Evolutionary conservation across 768 basidiomycete genomes (phyloP).

Genomic region (Trametes cubensis): DNA sequence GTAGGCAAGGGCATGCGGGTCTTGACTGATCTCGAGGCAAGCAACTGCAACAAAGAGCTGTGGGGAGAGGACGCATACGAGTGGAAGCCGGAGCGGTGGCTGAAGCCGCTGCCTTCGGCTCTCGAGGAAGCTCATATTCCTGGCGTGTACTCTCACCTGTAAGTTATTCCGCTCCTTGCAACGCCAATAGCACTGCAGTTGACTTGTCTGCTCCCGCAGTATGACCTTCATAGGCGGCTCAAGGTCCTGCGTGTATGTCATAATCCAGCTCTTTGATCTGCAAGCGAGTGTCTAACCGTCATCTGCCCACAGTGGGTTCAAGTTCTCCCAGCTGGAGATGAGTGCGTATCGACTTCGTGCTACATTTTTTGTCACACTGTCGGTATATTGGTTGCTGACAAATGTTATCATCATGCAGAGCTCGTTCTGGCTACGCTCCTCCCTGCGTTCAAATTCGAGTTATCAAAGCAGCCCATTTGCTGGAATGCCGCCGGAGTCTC

Average conservation of each 20-base stretch:
- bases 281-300: too few relatives aligned
- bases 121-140: constrained; percentile 15
- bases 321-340: constrained; percentile 30
- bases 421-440: constrained; percentile 33
- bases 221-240: constrained; percentile 31
- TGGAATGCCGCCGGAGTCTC: constrained; percentile 34
- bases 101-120: constrained; percentile 9
- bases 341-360: constrained; percentile 11
- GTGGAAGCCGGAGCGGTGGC: constrained; percentile 47
- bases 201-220: constrained; percentile 2
- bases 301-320: constrained; percentile 23
- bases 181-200: neutral
- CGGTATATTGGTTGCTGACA: neutral
- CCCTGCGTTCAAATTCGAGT: constrained; percentile 32
- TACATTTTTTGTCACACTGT: too few relatives aligned
- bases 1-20: constrained; percentile 50
- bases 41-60: constrained; percentile 54
- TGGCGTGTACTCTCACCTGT: constrained; percentile 22
- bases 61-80: constrained; percentile 38
- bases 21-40: constrained; percentile 41
- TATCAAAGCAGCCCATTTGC: constrained; percentile 26
- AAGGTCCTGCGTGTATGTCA: constrained; percentile 29
- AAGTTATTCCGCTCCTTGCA: neutral
- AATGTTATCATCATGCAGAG: constrained; percentile 26
- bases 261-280: neutral